phyloP scores from a whole-genome alignment of 768 basidiomycete genomes.

The Lenzites betulinus region DNA sequence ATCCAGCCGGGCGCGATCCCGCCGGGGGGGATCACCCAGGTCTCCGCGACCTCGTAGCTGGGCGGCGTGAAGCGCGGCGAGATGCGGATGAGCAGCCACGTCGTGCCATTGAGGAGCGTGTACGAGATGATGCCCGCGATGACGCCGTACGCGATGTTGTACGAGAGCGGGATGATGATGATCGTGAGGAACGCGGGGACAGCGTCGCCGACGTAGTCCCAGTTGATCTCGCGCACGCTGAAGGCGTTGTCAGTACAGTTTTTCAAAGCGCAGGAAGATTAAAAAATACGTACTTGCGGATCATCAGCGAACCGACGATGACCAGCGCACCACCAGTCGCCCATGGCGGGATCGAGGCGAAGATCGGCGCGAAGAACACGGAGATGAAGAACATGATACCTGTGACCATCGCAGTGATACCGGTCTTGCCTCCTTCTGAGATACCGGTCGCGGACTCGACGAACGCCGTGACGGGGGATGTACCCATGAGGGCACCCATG shows the following conservation, averaged over 20 bases:
- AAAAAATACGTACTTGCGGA: conserved; percentile 61
- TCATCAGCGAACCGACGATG: conserved; percentile 89
- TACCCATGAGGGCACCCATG: conserved; percentile 79
- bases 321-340: conserved; percentile 86
- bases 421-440: conserved; percentile 85
- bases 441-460: conserved; percentile 85
- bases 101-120: conserved; percentile 70
- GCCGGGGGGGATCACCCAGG: conserved; percentile 73
- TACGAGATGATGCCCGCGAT: conserved; percentile 78
- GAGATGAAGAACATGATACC: conserved; percentile 80
- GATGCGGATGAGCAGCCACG: conserved; percentile 55
- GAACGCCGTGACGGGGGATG: conserved; percentile 80
- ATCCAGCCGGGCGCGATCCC: conserved; percentile 70
- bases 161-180: conserved; percentile 75
- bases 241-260: neutral
- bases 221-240: conserved; percentile 83
- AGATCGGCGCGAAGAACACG: conserved; percentile 87
- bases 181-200: conserved; percentile 85
- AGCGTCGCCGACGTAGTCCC: conserved; percentile 86
- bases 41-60: conserved; percentile 63
- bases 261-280: neutral
- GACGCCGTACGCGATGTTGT: conserved; percentile 89
- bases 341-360: conserved; percentile 85
- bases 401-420: conserved; percentile 72
- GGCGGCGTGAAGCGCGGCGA: conserved; percentile 62